Conservation (phyloP, 2,329 filamentous ascomycete species). For the Sporothrix protearum region DNA sequence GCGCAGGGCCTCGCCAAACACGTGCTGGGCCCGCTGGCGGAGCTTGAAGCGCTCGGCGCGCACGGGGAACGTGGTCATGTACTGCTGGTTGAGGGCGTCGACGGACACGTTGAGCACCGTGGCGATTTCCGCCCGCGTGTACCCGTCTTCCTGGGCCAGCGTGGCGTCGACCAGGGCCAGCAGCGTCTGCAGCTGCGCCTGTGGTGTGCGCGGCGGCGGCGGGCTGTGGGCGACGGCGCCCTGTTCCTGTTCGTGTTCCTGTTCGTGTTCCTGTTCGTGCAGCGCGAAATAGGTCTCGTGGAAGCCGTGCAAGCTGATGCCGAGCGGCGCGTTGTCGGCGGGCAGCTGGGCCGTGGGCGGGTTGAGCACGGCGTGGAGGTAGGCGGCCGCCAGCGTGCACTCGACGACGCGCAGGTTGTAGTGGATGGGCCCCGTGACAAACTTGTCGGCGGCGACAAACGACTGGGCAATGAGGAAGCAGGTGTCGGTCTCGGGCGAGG, state of each 20-base stretch:
- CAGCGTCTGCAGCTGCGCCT: conserved; percentile 69
- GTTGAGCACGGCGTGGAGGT: conserved; percentile 57
- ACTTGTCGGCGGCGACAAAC: conserved; percentile 91
- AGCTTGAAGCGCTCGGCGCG: conserved; percentile 85
- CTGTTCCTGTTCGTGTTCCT: too few species aligned
- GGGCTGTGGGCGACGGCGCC: conserved; percentile 33
- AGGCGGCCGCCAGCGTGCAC: conserved; percentile 79
- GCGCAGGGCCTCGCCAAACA: conserved; percentile 82
- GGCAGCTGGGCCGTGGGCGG: conserved; percentile 60
- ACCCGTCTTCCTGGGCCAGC: conserved; percentile 76
- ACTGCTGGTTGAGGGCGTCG: conserved; percentile 68
- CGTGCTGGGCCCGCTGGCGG: conserved; percentile 81
- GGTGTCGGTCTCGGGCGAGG: conserved; percentile 65
- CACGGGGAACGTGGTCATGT: conserved; percentile 84
- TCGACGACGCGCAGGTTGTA: conserved; percentile 98
- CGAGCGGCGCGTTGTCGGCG: conserved; percentile 75
- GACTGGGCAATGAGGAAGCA: conserved; percentile 93
- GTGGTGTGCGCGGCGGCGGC: conserved; percentile 37
- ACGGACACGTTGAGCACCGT: conserved; percentile 65
- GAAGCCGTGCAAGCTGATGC: conserved; percentile 79
- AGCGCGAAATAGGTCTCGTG: conserved; percentile 73
- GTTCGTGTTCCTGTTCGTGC: conserved; percentile 45
- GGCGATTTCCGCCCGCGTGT: conserved; percentile 80
- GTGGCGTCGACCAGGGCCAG: conserved; percentile 65
- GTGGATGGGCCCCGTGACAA: conserved; percentile 85